Percentiles rank a stretch among this genome's conserved stretches.
These are phyloP conservation scores for Heteromeles arbutifolia DNA, from an alignment of 306 rosid species.

Conservation along the genomic window DNA sequence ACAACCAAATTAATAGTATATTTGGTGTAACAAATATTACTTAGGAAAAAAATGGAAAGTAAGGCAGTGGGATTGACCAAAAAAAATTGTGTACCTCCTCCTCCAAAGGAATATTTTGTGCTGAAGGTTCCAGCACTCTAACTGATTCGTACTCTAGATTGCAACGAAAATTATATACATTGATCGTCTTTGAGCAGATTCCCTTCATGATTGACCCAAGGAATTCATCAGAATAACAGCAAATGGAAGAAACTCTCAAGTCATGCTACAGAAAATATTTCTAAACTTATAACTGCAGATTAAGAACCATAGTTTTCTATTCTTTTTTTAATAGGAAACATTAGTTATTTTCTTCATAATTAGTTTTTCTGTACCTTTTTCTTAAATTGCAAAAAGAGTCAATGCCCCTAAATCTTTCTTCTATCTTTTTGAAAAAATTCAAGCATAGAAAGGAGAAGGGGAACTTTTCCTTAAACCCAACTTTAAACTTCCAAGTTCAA, in stretches of 20 bases:
- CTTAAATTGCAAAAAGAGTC: background rate
- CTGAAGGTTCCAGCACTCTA: slow-evolving; percentile 54
- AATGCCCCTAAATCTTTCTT: background rate
- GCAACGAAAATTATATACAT: slow-evolving; percentile 45
- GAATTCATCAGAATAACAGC: slow-evolving; percentile 15
- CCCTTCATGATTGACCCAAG: slow-evolving; percentile 44
- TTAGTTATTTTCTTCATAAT: background rate
- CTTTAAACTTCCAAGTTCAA: background rate
- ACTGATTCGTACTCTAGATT: slow-evolving; percentile 48
- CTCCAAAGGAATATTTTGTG: slow-evolving; percentile 48
- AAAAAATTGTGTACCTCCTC: slow-evolving; percentile 45
- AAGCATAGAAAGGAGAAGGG: background rate
- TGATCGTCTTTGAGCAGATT: slow-evolving; percentile 44
- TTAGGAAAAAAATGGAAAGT: background rate
- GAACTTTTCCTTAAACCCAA: background rate
- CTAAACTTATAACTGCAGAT: background rate
- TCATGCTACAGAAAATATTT: slow-evolving; percentile 3
- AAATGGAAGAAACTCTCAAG: background rate
- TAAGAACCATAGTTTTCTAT: background rate
- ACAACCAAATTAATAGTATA: slow-evolving; percentile 23
- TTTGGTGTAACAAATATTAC: slow-evolving; percentile 11
- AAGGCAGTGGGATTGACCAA: slow-evolving; percentile 9
- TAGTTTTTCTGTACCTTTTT: background rate
- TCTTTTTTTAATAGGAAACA: background rate
- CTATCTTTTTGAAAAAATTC: background rate